Conservation (phyloP, 768 basidiomycete species). For the Crepidotus variabilis region DNA sequence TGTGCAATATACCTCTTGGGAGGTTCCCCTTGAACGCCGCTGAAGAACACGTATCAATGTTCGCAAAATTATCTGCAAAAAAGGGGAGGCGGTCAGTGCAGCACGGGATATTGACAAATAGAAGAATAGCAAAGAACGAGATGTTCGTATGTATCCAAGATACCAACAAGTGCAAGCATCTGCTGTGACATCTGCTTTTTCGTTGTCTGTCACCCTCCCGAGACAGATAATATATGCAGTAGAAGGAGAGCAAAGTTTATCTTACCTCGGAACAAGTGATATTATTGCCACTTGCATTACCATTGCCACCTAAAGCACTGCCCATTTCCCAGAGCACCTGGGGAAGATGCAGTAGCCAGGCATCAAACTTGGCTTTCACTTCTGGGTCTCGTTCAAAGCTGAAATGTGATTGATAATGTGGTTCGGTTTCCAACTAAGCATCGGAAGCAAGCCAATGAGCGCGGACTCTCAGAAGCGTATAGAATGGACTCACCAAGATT, state of each 20-base stretch:
- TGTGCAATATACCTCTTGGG: conserved; percentile 31
- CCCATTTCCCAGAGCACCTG: conserved; percentile 85
- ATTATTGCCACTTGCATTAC: not conserved
- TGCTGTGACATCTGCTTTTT: not conserved
- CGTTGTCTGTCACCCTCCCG: no score
- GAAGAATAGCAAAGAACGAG: not conserved
- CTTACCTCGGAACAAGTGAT: not conserved
- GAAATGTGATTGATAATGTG: conserved; percentile 49
- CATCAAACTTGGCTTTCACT: conserved; percentile 35
- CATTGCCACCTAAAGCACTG: conserved; percentile 5
- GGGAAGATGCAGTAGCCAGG: conserved; percentile 77
- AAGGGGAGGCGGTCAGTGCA: not conserved
- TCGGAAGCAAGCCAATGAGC: conserved; percentile 5
- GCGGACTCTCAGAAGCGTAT: not conserved
- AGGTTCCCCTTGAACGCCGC: conserved; percentile 43
- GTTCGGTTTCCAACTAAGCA: conserved; percentile 56
- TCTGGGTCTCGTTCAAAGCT: conserved; percentile 25
- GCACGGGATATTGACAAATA: not conserved
- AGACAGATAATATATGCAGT: not conserved
- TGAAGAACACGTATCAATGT: conserved; percentile 62
- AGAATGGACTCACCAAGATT: conserved; percentile 49
- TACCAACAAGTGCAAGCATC: not conserved
- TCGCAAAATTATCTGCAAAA: conserved; percentile 49
- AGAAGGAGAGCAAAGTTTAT: not conserved
- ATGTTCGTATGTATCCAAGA: not conserved